These are phyloP conservation scores for Elasticomyces elasticus DNA, from an alignment of 495 filamentous ascomycete species.

Conservation along the genomic window DNA sequence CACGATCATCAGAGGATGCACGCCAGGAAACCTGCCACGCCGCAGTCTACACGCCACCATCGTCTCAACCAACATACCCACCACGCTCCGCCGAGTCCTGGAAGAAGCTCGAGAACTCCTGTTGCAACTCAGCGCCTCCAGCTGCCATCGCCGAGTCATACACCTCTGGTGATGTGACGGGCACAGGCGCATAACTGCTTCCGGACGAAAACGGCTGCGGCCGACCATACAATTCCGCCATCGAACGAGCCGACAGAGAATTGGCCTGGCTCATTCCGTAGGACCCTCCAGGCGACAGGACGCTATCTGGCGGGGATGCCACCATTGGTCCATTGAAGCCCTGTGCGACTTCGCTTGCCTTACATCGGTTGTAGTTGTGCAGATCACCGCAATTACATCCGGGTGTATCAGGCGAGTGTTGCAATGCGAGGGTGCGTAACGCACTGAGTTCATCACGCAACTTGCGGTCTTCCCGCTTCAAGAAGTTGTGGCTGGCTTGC, in stretches of 20 bases:
- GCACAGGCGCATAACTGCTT: background rate
- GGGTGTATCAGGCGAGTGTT: conserved; percentile 28
- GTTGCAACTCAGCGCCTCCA: background rate
- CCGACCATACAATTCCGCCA: background rate
- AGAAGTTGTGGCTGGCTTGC: conserved; percentile 22
- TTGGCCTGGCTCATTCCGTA: background rate
- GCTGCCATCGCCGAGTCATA: background rate
- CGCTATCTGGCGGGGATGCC: background rate
- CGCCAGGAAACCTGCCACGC: too few species aligned
- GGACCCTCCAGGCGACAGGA: background rate
- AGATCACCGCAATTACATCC: conserved; percentile 31
- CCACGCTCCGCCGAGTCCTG: too few species aligned
- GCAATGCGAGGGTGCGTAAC: conserved; percentile 5
- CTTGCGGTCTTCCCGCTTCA: conserved; percentile 35
- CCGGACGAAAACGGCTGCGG: background rate
- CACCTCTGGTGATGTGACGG: background rate
- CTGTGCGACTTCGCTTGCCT: conserved; percentile 1
- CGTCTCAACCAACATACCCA: too few species aligned
- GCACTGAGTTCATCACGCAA: conserved; percentile 33
- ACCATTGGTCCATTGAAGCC: background rate
- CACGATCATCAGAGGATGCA: background rate
- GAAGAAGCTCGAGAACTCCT: background rate
- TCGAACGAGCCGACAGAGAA: background rate
- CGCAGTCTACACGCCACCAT: too few species aligned
- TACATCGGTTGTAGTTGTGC: conserved; percentile 13